Percentiles rank a stretch among this genome's conserved stretches.
Evolutionary conservation across 495 filamentous ascomycete genomes (phyloP).

Genomic region (Aspergillus mulundensis): DNA sequence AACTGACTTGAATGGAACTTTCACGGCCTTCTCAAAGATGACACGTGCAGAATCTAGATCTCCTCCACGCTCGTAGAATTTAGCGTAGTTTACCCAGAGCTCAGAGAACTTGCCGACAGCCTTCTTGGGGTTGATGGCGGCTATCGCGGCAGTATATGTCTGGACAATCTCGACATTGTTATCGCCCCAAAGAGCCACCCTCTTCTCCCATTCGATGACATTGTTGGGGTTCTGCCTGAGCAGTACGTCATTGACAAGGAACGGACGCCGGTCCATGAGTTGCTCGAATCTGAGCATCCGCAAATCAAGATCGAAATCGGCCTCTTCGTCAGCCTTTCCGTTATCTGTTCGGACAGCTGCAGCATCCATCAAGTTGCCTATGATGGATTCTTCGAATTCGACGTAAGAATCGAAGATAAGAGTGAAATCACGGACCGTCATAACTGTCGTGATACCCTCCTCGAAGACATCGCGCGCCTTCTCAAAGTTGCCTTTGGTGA

Average conservation of each 20-base stretch:
- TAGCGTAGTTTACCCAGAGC: slow-evolving; percentile 96
- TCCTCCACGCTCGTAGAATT: slow-evolving; percentile 89
- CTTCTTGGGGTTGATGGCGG: slow-evolving; percentile 89
- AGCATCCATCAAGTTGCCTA: slow-evolving; percentile 82
- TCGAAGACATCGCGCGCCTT: slow-evolving; percentile 90
- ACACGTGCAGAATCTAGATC: slow-evolving; percentile 81
- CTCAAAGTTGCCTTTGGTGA: slow-evolving; percentile 87
- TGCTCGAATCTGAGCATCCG: slow-evolving; percentile 98
- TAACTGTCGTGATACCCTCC: slow-evolving; percentile 94
- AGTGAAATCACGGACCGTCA: slow-evolving; percentile 99
- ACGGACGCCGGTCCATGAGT: slow-evolving; percentile 94
- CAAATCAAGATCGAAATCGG: slow-evolving; percentile 94
- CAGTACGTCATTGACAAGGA: slow-evolving; percentile 94
- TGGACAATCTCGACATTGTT: slow-evolving; percentile 89
- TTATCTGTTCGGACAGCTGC: slow-evolving; percentile 79
- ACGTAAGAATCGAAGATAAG: slow-evolving; percentile 94
- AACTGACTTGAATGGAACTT: slow-evolving; percentile 93
- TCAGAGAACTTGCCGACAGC: slow-evolving; percentile 92
- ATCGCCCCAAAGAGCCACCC: slow-evolving; percentile 90
- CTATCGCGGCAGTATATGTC: slow-evolving; percentile 93
- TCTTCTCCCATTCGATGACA: slow-evolving; percentile 95
- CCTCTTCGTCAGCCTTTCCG: slow-evolving; percentile 73
- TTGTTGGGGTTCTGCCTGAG: slow-evolving; percentile 96
- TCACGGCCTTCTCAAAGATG: slow-evolving; percentile 97
- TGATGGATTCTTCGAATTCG: slow-evolving; percentile 96